Base-by-base conservation (phyloP, 2,329 filamentous ascomycete genomes). In the Sodiomyces alkalinus region DNA sequence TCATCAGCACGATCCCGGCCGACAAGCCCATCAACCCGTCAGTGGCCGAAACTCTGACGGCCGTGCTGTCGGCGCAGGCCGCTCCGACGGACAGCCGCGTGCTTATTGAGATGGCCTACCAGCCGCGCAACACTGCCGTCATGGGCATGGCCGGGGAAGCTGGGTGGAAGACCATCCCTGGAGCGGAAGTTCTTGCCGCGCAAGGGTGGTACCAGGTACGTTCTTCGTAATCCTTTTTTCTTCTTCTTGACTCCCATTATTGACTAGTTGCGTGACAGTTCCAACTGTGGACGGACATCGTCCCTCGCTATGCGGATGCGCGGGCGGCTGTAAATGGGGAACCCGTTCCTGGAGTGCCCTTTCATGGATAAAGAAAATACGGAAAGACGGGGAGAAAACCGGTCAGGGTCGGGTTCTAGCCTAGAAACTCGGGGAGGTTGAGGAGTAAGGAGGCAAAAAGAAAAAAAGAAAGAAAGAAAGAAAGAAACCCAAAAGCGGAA, bases 91-190 rank as follows among this genome's bases (percentile, higher is more conserved):
- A 53, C 28, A 52, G 52, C 5, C 66, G 68, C 13, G 68, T 90
- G 9, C 55, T 96, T 35, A 56, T 96, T 4, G 90, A 98, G 52
- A 93, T 98, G 86, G 87, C 90, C 2, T 98, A 98, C 53, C 92
- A 87, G 53, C 90, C 90, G 13, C 62, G 68, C 0, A 67, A 80
- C 29, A 98, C 90, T 4, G 70, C 77, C 6, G 54, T 93, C 39
- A 94, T 96, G 74, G 68, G 80, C 47, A 58, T 94, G 47, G 87
- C 86, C 3, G 64, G 74, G 41, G 68, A 78, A 40, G 68, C 69
- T 9, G 76, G 77, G 3, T 98, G 90, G 90, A 66, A 58, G 31
- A 83, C 79, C 2, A 77, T 96, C 36, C 76, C 83, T 6, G 90
- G 90, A 0, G 54, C 94, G 21, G 90, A 98, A 52, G 85, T 90